Conservation (phyloP, 352 stramenopile species). For the Pythium biforme region DNA sequence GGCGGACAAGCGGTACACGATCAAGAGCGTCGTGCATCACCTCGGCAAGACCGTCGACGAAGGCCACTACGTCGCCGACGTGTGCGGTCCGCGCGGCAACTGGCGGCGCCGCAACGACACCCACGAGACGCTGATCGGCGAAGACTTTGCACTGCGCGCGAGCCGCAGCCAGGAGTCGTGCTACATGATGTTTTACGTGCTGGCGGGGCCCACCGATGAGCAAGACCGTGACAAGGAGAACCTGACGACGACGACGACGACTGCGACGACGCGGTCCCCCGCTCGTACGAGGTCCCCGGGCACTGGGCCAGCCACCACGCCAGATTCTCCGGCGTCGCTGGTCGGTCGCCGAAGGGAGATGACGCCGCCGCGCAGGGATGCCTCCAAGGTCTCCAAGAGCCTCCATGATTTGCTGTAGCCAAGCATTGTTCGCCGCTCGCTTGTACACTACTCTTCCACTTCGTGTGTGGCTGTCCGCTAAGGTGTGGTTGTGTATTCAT, state of each 20-base stretch:
- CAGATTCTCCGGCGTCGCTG: conserved; percentile 21
- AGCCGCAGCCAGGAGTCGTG: conserved; percentile 81
- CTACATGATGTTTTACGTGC: conserved; percentile 89
- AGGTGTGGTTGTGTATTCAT: conserved; percentile 7
- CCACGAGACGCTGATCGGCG: conserved; percentile 70
- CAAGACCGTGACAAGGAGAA: conserved; percentile 66
- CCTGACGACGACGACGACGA: conserved; percentile 12
- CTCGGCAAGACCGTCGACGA: conserved; percentile 76
- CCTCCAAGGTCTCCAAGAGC: conserved; percentile 27
- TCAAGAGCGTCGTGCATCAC: conserved; percentile 82
- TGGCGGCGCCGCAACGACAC: conserved; percentile 86
- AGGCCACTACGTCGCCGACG: conserved; percentile 83
- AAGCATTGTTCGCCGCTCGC: neutral
- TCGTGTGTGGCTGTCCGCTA: neutral
- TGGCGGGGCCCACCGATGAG: conserved; percentile 28
- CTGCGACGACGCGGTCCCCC: neutral
- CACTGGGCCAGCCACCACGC: conserved; percentile 2
- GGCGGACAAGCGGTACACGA: conserved; percentile 17
- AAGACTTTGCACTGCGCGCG: conserved; percentile 72
- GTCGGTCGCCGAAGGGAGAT: conserved; percentile 22
- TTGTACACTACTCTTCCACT: neutral
- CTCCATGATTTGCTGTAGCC: conserved; percentile 26
- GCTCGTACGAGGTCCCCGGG: neutral
- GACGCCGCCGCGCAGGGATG: conserved; percentile 17
- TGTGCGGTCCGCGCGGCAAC: conserved; percentile 43